Conservation (phyloP, 1,139 yeast genomes). For the Protomyces macrosporus region DNA sequence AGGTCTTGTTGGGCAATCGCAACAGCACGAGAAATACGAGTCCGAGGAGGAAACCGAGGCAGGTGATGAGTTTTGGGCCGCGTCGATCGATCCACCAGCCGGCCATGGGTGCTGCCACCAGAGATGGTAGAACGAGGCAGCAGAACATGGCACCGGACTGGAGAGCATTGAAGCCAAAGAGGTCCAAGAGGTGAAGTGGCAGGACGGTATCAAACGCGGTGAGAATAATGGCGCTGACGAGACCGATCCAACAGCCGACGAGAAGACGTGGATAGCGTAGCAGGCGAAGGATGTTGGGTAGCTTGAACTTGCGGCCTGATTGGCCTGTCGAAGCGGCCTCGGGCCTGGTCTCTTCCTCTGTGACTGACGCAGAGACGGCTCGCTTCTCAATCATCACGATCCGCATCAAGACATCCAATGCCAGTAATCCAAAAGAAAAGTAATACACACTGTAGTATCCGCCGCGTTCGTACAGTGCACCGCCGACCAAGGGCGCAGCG, state of each 20-base stretch:
- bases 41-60: slow-evolving; percentile 34
- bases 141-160: slow-evolving; percentile 38
- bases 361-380: neutral
- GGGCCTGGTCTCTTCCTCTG: neutral
- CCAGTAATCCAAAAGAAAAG: slow-evolving; percentile 38
- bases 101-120: slow-evolving; percentile 38
- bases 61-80: slow-evolving; percentile 37
- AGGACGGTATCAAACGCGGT: slow-evolving; percentile 39
- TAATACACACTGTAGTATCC: slow-evolving; percentile 41
- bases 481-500: slow-evolving; percentile 41
- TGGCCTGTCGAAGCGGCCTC: neutral
- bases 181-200: slow-evolving; percentile 37
- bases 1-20: slow-evolving; percentile 37
- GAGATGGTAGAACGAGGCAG: slow-evolving; percentile 35
- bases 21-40: slow-evolving; percentile 35
- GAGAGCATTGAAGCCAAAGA: slow-evolving; percentile 38
- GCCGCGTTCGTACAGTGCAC: slow-evolving; percentile 38
- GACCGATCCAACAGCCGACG: slow-evolving; percentile 35
- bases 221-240: slow-evolving; percentile 38
- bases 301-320: neutral
- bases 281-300: slow-evolving; percentile 11
- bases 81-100: slow-evolving; percentile 38
- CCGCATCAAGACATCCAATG: slow-evolving; percentile 38
- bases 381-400: slow-evolving; percentile 37
- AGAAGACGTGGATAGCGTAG: slow-evolving; percentile 32